Evolutionary conservation across 2,329 filamentous ascomycete species (phyloP).

Genomic region (Ophiostoma quercus): DNA sequence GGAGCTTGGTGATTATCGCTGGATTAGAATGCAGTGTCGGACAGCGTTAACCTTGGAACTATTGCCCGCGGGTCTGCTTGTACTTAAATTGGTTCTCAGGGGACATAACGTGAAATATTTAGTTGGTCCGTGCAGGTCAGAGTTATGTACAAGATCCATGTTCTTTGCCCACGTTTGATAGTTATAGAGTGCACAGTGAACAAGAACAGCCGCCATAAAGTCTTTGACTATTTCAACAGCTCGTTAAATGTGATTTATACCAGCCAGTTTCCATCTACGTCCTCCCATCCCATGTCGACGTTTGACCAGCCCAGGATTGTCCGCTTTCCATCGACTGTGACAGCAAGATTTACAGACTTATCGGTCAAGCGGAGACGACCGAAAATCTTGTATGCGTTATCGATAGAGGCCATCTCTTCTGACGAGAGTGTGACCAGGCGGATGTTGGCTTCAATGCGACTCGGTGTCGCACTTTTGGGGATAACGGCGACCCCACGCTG

Average conservation of each 20-base stretch:
- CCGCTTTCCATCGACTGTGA: neutral
- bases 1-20: conserved; percentile 39
- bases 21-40: conserved; percentile 30
- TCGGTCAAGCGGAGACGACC: neutral
- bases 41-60: conserved; percentile 20
- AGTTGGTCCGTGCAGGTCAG: no score
- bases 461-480: neutral
- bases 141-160: no score
- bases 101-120: no score
- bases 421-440: neutral
- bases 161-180: no score
- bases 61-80: neutral
- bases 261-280: neutral
- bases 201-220: no score
- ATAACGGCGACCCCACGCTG: neutral
- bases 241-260: no score
- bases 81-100: no score
- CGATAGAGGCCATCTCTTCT: neutral
- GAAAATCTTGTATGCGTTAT: neutral
- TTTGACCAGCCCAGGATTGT: neutral
- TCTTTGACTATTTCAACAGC: no score
- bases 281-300: neutral
- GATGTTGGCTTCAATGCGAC: neutral
- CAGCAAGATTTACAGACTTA: neutral
- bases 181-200: no score